phyloP scores from a whole-genome alignment of 164 flowering plant species.

The Stephania cephalantha region DNA sequence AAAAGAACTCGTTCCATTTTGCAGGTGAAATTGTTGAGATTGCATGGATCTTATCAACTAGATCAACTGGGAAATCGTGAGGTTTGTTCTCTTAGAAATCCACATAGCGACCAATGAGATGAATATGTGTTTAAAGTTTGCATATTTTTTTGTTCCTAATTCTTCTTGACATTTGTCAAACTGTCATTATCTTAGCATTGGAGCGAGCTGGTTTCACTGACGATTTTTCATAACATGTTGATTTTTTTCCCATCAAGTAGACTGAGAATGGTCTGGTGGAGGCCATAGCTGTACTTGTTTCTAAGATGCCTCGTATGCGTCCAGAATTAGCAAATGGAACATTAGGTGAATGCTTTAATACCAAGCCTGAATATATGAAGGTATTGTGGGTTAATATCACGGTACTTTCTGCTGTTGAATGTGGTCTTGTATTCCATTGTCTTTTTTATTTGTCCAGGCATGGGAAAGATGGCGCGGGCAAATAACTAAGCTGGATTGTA shows the following conservation, averaged over 20 bases:
- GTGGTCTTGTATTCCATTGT: background rate
- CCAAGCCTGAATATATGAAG: conserved; percentile 90
- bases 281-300: conserved; percentile 84
- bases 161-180: background rate
- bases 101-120: background rate
- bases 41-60: conserved; percentile 90
- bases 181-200: background rate
- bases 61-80: conserved; percentile 88
- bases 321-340: conserved; percentile 46
- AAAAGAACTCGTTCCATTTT: conserved; percentile 13
- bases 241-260: conserved; percentile 34
- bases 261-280: conserved; percentile 96
- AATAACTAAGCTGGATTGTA: conserved; percentile 76
- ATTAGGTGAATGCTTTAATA: conserved; percentile 70
- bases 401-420: background rate
- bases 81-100: conserved; percentile 39
- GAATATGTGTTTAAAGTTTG: background rate
- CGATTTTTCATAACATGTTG: background rate
- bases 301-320: conserved; percentile 91
- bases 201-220: background rate
- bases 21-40: conserved; percentile 83
- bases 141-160: background rate
- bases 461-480: conserved; percentile 96
- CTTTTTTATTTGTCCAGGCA: conserved; percentile 39
- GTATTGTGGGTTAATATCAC: conserved; percentile 27